phyloP scores from a whole-genome alignment of 805 yeast species.

The Spathaspora boniae region DNA sequence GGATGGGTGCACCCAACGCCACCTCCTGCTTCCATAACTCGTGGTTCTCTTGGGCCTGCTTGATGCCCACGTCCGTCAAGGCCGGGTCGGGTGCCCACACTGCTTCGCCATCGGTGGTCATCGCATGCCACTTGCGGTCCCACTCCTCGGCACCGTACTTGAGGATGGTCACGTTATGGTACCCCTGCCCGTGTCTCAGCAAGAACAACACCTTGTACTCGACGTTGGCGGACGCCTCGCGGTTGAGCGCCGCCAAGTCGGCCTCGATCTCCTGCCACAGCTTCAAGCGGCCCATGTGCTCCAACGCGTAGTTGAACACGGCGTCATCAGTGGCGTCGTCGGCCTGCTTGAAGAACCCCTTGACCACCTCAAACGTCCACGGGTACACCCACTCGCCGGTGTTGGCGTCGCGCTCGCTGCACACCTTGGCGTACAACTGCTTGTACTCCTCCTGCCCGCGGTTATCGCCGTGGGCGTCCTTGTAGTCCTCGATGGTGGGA shows the following conservation, averaged over 20 bases:
- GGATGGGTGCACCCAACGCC: constrained; percentile 50
- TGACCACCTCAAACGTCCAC: constrained; percentile 48
- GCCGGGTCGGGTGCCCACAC: constrained; percentile 60
- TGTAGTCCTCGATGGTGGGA: constrained; percentile 27
- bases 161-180: constrained; percentile 53
- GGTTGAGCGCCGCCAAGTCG: constrained; percentile 34
- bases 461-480: constrained; percentile 29
- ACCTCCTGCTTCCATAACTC: constrained; percentile 43
- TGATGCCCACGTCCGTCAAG: constrained; percentile 51
- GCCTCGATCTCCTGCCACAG: constrained; percentile 37
- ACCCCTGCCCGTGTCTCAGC: constrained; percentile 72
- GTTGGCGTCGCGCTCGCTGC: constrained; percentile 17
- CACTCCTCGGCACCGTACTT: constrained; percentile 57
- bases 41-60: constrained; percentile 52
- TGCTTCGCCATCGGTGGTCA: constrained; percentile 52
- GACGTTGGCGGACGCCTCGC: constrained; percentile 31
- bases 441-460: constrained; percentile 15
- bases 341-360: constrained; percentile 49
- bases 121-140: constrained; percentile 51
- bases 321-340: constrained; percentile 44
- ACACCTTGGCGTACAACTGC: constrained; percentile 8
- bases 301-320: constrained; percentile 39
- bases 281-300: constrained; percentile 43
- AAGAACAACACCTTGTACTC: constrained; percentile 47
- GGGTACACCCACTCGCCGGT: constrained; percentile 24